A percentile compares a stretch with the other conserved stretches of the same genome.
phyloP scores from a whole-genome alignment of 148 eudicot genomes.

The Camellia japonica region DNA sequence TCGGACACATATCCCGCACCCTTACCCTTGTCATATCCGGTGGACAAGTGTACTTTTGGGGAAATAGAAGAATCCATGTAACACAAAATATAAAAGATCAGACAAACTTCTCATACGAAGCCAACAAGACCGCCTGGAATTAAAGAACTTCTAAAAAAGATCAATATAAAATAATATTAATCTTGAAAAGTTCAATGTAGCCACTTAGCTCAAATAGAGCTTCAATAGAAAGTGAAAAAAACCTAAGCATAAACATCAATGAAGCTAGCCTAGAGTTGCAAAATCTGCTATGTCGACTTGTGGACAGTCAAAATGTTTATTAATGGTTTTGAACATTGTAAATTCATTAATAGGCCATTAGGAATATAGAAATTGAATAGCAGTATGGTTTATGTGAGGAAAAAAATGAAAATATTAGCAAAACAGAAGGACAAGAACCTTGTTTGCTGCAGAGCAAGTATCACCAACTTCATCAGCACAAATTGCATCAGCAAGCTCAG shows the following conservation, averaged over 20 bases:
- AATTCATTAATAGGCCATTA: background rate
- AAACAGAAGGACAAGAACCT: slow-evolving; percentile 40
- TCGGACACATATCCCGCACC: too few relatives aligned
- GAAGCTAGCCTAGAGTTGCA: background rate
- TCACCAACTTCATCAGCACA: slow-evolving; percentile 46
- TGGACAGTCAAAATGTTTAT: background rate
- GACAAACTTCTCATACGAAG: background rate
- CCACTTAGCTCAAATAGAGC: background rate
- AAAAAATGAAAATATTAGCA: background rate
- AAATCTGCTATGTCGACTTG: background rate
- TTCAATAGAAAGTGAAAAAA: background rate
- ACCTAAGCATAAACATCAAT: slow-evolving; percentile 10
- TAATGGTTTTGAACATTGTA: background rate
- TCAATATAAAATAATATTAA: background rate
- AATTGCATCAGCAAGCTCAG: slow-evolving; percentile 71
- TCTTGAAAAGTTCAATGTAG: background rate
- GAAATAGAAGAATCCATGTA: too few relatives aligned
- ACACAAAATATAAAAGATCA: background rate
- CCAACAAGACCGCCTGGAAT: background rate
- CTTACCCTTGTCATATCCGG: too few relatives aligned
- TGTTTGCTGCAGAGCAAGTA: slow-evolving; percentile 19
- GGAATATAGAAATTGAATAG: background rate
- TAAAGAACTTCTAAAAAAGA: background rate
- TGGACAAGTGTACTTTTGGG: too few relatives aligned
- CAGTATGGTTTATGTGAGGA: background rate